These are phyloP conservation scores for Sarocladium brachiariae DNA, from an alignment of 2,329 filamentous ascomycete species.

Conservation along the genomic window DNA sequence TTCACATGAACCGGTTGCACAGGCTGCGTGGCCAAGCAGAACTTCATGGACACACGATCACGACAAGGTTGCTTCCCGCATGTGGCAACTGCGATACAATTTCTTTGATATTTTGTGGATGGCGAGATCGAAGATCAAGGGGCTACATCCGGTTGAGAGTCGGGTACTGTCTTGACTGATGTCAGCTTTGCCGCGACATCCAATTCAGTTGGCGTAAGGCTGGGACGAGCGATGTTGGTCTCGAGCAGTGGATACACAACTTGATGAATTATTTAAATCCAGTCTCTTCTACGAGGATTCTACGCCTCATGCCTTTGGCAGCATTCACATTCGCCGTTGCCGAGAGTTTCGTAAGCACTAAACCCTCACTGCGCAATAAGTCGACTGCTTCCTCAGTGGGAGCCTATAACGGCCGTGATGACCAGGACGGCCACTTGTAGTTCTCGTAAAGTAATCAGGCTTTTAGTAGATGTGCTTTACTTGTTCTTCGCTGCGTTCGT, in stretches of 20 bases:
- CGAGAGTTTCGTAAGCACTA: too few relatives aligned
- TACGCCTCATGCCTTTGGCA: too few relatives aligned
- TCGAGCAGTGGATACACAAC: slow-evolving; percentile 7
- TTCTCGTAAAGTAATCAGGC: too few relatives aligned
- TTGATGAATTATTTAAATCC: slow-evolving; percentile 5
- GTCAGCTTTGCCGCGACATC: not conserved
- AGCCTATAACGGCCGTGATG: too few relatives aligned
- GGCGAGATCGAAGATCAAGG: not conserved
- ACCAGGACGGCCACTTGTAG: too few relatives aligned
- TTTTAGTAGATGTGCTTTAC: too few relatives aligned
- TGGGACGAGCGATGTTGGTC: slow-evolving; percentile 1
- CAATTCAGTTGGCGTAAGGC: not conserved
- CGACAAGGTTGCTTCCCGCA: not conserved
- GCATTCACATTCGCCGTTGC: too few relatives aligned
- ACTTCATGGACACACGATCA: slow-evolving; percentile 3
- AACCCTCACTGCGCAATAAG: too few relatives aligned
- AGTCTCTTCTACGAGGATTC: too few relatives aligned
- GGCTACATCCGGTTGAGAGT: not conserved
- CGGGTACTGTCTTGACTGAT: not conserved
- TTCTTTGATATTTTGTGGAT: not conserved
- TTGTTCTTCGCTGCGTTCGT: too few relatives aligned
- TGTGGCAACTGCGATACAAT: slow-evolving; percentile 4
- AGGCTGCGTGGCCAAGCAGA: not conserved
- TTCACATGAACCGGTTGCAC: not conserved
- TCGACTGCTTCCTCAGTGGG: too few relatives aligned